A percentile compares a stretch with the other conserved stretches of the same genome.
phyloP scores from a whole-genome alignment of 305 asterid species.

The Fraxinus greggii region DNA sequence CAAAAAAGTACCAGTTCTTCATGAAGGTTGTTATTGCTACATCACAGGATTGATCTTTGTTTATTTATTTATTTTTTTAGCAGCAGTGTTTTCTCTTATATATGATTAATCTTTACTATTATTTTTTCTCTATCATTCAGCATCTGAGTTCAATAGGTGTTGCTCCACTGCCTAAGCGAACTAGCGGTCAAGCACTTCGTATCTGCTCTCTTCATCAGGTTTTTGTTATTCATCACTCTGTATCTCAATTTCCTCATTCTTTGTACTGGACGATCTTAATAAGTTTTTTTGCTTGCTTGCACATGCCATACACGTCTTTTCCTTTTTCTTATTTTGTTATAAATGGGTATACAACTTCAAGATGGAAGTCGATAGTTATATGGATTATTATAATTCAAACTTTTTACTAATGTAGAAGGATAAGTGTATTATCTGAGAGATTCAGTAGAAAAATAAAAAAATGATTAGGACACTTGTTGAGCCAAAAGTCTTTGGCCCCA shows the following conservation, averaged over 20 bases:
- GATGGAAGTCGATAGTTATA: background rate
- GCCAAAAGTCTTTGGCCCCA: background rate
- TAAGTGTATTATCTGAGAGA: background rate
- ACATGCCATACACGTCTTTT: background rate
- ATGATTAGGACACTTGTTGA: background rate
- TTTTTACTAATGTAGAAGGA: background rate
- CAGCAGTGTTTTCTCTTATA: constrained; percentile 18
- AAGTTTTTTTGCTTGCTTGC: constrained; percentile 3
- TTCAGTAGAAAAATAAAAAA: background rate
- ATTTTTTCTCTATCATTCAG: constrained; percentile 40
- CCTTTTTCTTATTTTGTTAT: background rate
- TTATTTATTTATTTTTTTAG: constrained; percentile 1
- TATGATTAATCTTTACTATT: constrained; percentile 23
- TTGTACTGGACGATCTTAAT: background rate
- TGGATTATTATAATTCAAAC: background rate
- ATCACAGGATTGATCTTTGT: constrained; percentile 1
- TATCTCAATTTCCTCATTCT: background rate
- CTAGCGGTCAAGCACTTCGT: constrained; percentile 68
- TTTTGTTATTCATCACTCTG: constrained; percentile 15
- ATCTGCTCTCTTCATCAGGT: constrained; percentile 99
- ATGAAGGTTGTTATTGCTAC: constrained; percentile 56
- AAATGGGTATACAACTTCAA: background rate
- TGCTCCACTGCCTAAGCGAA: constrained; percentile 79
- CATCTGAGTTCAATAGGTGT: constrained; percentile 77
- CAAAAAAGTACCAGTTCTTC: constrained; percentile 82